Conservation (phyloP, 2,329 filamentous ascomycete species). For the Emmonsiellopsis sp. region DNA sequence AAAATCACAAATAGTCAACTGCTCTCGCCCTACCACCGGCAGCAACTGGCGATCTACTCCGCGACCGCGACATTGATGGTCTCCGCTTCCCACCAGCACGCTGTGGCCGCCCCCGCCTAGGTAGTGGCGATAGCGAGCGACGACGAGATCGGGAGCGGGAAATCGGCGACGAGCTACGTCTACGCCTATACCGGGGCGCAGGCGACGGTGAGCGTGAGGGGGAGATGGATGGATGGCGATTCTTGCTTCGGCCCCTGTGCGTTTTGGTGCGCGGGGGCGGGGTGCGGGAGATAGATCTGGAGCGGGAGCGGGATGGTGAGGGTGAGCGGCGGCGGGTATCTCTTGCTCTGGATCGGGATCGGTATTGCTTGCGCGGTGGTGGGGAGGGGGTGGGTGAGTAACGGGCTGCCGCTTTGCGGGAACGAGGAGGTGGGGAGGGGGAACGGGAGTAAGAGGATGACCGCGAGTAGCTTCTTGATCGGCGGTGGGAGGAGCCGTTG, state of each 20-base stretch:
- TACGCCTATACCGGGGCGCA: slow-evolving; percentile 12
- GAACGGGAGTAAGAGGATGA: slow-evolving; percentile 6
- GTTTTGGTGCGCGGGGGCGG: slow-evolving; percentile 21
- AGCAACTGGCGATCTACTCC: slow-evolving; percentile 15
- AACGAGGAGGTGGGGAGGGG: slow-evolving; percentile 5
- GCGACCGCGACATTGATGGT: slow-evolving; percentile 5
- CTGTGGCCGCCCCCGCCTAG: slow-evolving; percentile 3
- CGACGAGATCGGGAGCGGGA: slow-evolving; percentile 16
- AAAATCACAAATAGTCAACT: slow-evolving; percentile 12
- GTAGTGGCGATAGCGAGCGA: slow-evolving; percentile 15
- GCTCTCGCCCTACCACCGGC: slow-evolving; percentile 9
- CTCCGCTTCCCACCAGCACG: slow-evolving; percentile 4
- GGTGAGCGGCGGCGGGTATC: slow-evolving; percentile 6
- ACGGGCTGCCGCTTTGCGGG: slow-evolving; percentile 20
- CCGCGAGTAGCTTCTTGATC: slow-evolving; percentile 11
- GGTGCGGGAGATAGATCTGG: background rate
- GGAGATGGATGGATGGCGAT: slow-evolving; percentile 10
- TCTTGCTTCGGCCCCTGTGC: slow-evolving; percentile 8
- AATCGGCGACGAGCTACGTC: slow-evolving; percentile 4
- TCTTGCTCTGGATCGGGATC: slow-evolving; percentile 18
- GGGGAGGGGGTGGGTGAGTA: slow-evolving; percentile 16
- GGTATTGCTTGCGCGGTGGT: slow-evolving; percentile 14
- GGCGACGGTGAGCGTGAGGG: slow-evolving; percentile 21
- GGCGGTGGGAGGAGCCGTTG: slow-evolving; percentile 12
- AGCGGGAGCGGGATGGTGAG: slow-evolving; percentile 21